A percentile compares a stretch with the other conserved stretches of the same genome.
phyloP scores from a whole-genome alignment of 2,329 filamentous ascomycete species.

The Fusarium mundagurra region DNA sequence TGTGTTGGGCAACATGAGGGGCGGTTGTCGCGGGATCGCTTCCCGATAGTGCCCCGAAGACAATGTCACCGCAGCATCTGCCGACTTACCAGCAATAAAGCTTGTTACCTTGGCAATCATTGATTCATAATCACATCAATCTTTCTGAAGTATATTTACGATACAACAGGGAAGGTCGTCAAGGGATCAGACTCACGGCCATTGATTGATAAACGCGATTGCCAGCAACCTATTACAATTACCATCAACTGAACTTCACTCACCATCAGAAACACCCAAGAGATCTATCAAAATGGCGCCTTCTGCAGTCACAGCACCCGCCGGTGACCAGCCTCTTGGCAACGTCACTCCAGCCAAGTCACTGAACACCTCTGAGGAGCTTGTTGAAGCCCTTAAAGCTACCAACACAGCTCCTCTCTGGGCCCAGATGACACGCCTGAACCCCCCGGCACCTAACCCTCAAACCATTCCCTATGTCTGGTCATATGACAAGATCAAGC shows the following conservation, averaged over 20 bases:
- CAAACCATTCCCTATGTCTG: constrained; percentile 51
- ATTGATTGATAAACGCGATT: too few species aligned
- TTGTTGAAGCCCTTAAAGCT: not conserved
- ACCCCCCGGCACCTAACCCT: constrained; percentile 58
- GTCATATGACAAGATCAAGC: constrained; percentile 48
- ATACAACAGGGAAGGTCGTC: too few species aligned
- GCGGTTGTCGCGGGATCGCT: not conserved
- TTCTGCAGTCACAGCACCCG: not conserved
- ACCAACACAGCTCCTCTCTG: constrained; percentile 52
- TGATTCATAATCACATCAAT: not conserved
- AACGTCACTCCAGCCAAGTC: not conserved
- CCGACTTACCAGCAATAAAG: not conserved
- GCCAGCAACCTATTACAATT: rapidly evolving
- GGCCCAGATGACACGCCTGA: constrained; percentile 57
- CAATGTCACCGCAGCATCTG: not conserved
- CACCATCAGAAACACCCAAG: not conserved
- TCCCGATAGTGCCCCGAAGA: not conserved
- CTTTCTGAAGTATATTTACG: not conserved
- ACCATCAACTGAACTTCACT: not conserved
- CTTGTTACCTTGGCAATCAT: not conserved
- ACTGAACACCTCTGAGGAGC: not conserved
- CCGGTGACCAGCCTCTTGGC: rapidly evolving
- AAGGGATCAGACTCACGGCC: not conserved
- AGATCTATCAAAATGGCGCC: not conserved
- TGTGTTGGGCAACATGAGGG: rapidly evolving